A percentile compares a stretch with the other conserved stretches of the same genome.
Evolutionary conservation across 345 rosid genomes (phyloP).

Genomic region (Angophora floribunda): DNA sequence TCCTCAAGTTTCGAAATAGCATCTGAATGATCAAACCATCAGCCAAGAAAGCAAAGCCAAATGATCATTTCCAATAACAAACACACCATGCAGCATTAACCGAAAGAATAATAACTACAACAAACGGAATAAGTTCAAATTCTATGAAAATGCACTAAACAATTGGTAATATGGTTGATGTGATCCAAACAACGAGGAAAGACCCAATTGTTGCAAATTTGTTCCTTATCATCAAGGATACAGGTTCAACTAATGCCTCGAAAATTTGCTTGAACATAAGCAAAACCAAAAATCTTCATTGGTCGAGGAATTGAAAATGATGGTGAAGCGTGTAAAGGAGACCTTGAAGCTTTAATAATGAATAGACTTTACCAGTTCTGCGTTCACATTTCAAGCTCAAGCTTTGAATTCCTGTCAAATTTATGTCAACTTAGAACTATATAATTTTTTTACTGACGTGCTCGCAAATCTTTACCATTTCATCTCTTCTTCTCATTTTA

Average conservation of each 20-base stretch:
- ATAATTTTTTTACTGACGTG: background rate
- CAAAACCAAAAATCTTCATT: background rate
- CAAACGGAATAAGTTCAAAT: background rate
- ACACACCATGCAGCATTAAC: background rate
- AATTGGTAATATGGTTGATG: background rate
- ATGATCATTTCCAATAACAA: background rate
- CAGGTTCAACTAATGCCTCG: background rate
- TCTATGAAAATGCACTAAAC: background rate
- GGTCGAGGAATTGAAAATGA: background rate
- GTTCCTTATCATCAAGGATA: background rate
- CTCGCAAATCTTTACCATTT: background rate
- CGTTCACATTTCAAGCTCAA: background rate
- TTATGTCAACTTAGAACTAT: background rate
- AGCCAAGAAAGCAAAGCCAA: background rate
- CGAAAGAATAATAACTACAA: background rate
- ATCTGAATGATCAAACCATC: constrained; percentile 23
- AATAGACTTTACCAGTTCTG: background rate
- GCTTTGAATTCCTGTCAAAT: background rate
- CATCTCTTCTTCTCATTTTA: background rate
- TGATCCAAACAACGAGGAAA: background rate
- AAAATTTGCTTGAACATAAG: background rate
- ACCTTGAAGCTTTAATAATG: background rate
- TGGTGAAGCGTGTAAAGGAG: background rate
- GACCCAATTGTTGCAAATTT: background rate
- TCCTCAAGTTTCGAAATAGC: constrained; percentile 84